Base-by-base conservation (phyloP, 768 basidiomycete genomes). In the Serendipita sp. region DNA sequence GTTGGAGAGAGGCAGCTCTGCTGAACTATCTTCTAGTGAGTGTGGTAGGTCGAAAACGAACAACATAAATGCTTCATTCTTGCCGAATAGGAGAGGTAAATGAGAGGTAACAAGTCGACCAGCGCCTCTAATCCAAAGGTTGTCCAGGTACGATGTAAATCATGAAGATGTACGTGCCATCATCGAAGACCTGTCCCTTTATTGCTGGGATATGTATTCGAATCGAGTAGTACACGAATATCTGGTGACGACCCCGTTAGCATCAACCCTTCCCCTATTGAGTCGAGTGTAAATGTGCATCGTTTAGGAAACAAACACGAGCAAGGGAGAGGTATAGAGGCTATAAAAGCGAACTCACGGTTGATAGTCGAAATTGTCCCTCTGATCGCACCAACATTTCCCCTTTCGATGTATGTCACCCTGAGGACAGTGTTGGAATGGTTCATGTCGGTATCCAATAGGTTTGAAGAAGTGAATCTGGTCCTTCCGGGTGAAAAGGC, bases 401-500 rank as follows among this genome's bases (percentile, higher is more conserved):
- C 78, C 77, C 45, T 73, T 69, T 46, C 71, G 68, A 74, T 80
- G 82, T 44, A 70, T 66, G 35, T 70, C 66, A 32, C 72, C 74
- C 48, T 71, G 68, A 1, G 77, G 76, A 71, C 83, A 81, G 70
- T 83, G 81, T 67, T 77, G 80, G 73, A 79, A 83, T 4, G 79
- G 80, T 63, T 79, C 76, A 70, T 84, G 82, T 66, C 77, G 73
- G 70, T 78, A 79, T 16, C 86, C 87, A 47, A 90, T 88, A 69
- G 88, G 83, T 56, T 82, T 75, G 74, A 88, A 89, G 76, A 84
- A 89, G 70, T 88, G 85, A 45, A 89, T 79, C 73, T 83, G 79
- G 65, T 82, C 78, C 66, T 79, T 80, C 47, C 71, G 73, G 18
- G 76, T 73, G 71, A 81, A 80, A 13, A 81, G 72, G 3, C 78